phyloP scores from a whole-genome alignment of 75 land plant species.

The Sequoiadendron giganteum region DNA sequence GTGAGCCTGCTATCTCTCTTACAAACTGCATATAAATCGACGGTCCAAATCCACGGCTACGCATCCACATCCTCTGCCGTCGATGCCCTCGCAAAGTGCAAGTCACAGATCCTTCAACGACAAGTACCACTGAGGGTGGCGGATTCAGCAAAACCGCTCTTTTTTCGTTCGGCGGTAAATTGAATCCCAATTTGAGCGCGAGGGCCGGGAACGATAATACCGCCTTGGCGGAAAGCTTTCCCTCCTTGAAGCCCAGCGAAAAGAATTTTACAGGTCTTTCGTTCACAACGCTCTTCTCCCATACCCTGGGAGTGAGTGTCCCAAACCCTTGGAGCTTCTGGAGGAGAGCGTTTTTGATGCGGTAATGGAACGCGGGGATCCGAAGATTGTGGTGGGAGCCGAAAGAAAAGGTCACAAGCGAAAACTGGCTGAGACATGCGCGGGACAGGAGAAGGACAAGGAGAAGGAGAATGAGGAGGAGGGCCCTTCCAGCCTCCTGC shows the following conservation, averaged over 20 bases:
- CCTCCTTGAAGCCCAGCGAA: background rate
- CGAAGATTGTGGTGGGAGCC: conserved; percentile 3
- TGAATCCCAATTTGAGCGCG: background rate
- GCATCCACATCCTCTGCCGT: background rate
- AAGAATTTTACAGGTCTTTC: background rate
- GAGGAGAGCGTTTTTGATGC: background rate
- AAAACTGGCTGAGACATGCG: conserved; percentile 59
- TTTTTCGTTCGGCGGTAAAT: background rate
- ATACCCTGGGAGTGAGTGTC: background rate
- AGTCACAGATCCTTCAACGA: background rate
- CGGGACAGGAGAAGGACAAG: background rate
- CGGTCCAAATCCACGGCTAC: background rate
- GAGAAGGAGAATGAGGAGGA: conserved; percentile 6
- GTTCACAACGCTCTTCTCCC: background rate
- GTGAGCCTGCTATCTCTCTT: background rate
- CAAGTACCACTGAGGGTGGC: background rate
- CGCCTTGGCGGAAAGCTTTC: background rate
- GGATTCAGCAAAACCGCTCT: background rate
- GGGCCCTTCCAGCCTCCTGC: conserved; percentile 27
- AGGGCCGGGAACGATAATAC: background rate
- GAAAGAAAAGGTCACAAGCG: conserved; percentile 70
- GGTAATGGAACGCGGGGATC: background rate
- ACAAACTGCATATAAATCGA: background rate
- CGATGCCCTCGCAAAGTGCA: background rate
- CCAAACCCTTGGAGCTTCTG: background rate